Percentiles rank a stretch among this genome's conserved stretches.
Conservation (phyloP, 179 eudicot species). For the Amaranthus tricolor region DNA sequence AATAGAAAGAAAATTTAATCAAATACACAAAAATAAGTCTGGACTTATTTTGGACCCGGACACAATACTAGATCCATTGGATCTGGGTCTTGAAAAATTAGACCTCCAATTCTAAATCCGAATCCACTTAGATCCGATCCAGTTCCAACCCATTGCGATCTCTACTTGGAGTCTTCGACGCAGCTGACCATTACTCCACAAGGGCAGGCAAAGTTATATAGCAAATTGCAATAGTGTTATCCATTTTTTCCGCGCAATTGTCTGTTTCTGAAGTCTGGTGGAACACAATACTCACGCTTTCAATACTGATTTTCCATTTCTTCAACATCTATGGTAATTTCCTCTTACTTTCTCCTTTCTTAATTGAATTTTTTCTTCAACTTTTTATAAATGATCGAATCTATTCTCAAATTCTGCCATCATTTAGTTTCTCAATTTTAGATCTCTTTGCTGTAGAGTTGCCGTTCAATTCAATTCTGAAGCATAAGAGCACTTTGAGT, state of each 20-base stretch:
- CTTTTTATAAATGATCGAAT: not conserved
- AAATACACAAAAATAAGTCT: too few relatives aligned
- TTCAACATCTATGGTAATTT: constrained; percentile 15
- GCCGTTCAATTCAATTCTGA: not conserved
- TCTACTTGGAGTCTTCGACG: too few relatives aligned
- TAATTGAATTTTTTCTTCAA: not conserved
- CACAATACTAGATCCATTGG: too few relatives aligned
- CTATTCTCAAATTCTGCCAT: not conserved
- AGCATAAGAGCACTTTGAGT: not conserved
- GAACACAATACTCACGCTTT: not conserved
- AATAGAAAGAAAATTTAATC: too few relatives aligned
- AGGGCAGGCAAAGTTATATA: too few relatives aligned
- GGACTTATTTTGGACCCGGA: too few relatives aligned
- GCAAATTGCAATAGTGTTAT: not conserved
- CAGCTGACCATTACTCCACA: too few relatives aligned
- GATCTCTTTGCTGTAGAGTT: not conserved
- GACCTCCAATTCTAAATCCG: too few relatives aligned
- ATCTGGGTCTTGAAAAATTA: too few relatives aligned
- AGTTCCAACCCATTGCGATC: too few relatives aligned
- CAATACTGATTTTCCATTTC: not conserved
- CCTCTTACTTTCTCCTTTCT: not conserved
- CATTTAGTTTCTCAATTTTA: not conserved
- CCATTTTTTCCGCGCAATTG: not conserved
- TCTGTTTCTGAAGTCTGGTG: not conserved
- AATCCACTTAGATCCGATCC: too few relatives aligned